Evolutionary conservation across 1,139 yeast species (phyloP), one percentile per base, ranked within the genome.

Genomic region (Meyerozyma smithsonii): DNA sequence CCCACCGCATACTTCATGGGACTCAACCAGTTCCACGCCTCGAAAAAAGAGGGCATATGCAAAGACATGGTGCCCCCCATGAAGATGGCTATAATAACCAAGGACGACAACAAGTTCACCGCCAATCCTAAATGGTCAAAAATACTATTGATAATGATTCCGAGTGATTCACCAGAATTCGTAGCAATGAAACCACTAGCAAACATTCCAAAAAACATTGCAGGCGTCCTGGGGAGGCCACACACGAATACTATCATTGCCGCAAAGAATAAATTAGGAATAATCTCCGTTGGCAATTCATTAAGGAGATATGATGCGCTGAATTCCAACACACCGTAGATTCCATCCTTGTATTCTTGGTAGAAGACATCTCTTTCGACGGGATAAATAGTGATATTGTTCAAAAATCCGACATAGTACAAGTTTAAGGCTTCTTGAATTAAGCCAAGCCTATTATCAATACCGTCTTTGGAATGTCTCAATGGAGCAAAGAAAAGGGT

Each of bases 31-130:
- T 86, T 87, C 56, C 84, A 62, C 0, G 81, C 95, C 46, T 69
- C 69, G 54, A 87, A 73, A 39, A 87, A 77, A 1, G 62, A 63
- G 6, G 88, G 88, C 83, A 87, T 78, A 26, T 81, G 70, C 47
- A 85, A 62, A 0, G 96, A 83, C 81, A 88, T 74, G 5, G 90
- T 69, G n/a, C 96, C 96, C 4, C 88, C 87, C 94, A 87, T 84
- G 50, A 84, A 78, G 14, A 84, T 75, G 6, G 90, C 92, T 42
- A 86, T 64, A 3, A 85, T 74, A 37, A 84, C 61, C 24, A 84
- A 55, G 8, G 79, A 74, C 0, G 89, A 73, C 36, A 87, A 74
- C 5, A 86, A 61, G 52, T 84, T 86, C 18, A 85, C 77, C 0
- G 94, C 95, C 49, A 87, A 73, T 0, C 95, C 96, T 40, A 86